Evolutionary conservation across 1,284 basidiomycete species (phyloP), one percentile per base, ranked within the genome.

Genomic region (Pseudozyma sp.): DNA sequence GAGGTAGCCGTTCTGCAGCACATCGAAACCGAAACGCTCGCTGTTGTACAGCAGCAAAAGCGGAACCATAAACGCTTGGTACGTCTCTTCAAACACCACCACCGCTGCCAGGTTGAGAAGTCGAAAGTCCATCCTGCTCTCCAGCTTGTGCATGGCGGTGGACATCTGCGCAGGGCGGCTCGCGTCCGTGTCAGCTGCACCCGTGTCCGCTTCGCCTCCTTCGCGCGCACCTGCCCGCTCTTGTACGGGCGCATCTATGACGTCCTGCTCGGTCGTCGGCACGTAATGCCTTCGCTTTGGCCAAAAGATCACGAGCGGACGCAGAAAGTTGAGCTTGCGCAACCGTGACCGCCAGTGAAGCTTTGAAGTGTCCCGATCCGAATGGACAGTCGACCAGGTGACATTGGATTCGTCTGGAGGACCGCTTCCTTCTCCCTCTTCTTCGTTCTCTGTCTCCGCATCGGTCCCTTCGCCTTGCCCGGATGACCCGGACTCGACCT

Each of bases 21-120:
- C 77, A 42, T 77, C 70, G 34, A 75, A 78, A 3, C 69, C 67
- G 24, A 81, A 77, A 0, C 70, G 62, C 53, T 81, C 76, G 59
- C 79, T 66, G 69, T 79, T 80, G 72, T 78, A 81, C 8, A 81
- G 73, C 6, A 81, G 61, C n/a, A 81, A 48, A 19, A 77, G 55
- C 11, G 80, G 80, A 17, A 81, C 68, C 58, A 81, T 70, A 44
- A 81, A 81, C 4, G 77, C 75, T 46, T 81, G 80, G 47, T 72
- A 80, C 14, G 78, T 75, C 65, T 81, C 79, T 51, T 81, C 79
- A 37, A 72, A 67, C 9, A 81, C 56, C 24, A 79, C 70, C 14
- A 81, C 72, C 0, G 71, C 50, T 9, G 77, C 79, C 19, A 81
- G 54, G 39, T 78, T 75, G 50, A 76, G 70, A 42, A 79, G 51